Conservation (phyloP, 2,329 filamentous ascomycete genomes). For the Raffaelea ambrosiae region DNA sequence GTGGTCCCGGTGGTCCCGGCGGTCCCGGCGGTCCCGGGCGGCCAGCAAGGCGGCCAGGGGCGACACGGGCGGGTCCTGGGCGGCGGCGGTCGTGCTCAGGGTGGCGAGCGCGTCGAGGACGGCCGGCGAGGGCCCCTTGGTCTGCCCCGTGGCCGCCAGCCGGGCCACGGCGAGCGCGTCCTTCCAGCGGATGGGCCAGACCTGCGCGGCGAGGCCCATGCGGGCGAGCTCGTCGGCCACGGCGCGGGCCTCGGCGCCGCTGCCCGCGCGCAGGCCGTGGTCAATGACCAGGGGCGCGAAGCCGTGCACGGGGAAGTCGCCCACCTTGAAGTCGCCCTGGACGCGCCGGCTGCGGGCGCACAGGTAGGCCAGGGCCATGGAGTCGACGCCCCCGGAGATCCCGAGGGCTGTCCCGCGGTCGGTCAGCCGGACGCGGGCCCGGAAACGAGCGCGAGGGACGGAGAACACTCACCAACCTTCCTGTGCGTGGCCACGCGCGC, state of each 20-base stretch:
- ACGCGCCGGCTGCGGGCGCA: constrained; percentile 45
- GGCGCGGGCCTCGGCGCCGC: constrained; percentile 38
- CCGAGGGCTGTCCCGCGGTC: constrained; percentile 51
- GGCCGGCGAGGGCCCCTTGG: no score
- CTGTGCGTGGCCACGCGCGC: constrained; percentile 24
- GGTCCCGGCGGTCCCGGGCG: background rate
- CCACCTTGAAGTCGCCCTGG: constrained; percentile 24
- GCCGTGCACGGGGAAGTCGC: constrained; percentile 32
- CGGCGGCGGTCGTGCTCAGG: background rate
- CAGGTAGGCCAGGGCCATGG: constrained; percentile 86
- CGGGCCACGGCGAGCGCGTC: constrained; percentile 10
- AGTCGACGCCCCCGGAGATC: constrained; percentile 88
- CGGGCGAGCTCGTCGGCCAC: constrained; percentile 29
- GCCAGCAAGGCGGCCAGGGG: background rate
- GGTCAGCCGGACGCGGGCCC: background rate
- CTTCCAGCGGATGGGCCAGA: constrained; percentile 41
- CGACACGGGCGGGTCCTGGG: constrained; percentile 12
- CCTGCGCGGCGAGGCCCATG: constrained; percentile 23
- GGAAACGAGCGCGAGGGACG: background rate
- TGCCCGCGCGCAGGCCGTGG: constrained; percentile 47
- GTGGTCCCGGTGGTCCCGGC: background rate
- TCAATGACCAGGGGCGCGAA: constrained; percentile 46
- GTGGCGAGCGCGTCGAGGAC: background rate
- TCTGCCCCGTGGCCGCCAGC: no score
- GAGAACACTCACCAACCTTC: constrained; percentile 31